Conservation (phyloP, 2,329 filamentous ascomycete genomes). For the Diplodia corticola region DNA sequence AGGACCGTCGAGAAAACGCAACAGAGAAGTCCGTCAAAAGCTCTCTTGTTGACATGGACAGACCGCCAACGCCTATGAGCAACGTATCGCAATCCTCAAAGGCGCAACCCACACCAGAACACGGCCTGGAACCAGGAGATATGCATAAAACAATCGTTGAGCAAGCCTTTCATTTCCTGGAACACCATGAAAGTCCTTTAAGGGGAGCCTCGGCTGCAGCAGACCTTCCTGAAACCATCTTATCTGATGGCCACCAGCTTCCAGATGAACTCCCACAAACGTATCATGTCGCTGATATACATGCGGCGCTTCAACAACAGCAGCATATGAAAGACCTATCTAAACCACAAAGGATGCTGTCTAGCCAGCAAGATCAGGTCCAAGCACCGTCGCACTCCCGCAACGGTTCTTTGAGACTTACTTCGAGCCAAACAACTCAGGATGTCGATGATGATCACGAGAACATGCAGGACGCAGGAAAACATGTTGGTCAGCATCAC, state of each 20-base stretch:
- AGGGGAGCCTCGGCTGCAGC: conserved; percentile 5
- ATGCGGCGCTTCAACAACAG: background rate
- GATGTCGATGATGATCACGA: conserved; percentile 38
- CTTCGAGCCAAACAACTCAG: conserved; percentile 49
- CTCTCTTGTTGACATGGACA: background rate
- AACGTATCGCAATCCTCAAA: background rate
- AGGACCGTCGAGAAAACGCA: background rate
- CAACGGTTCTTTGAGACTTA: background rate
- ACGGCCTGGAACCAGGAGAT: background rate
- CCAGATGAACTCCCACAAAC: background rate
- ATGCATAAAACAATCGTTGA: background rate
- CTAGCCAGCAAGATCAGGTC: background rate
- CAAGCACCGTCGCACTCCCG: background rate
- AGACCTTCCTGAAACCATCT: background rate
- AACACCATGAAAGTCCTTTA: background rate
- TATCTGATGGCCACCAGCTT: too few relatives aligned
- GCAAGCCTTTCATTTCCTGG: background rate
- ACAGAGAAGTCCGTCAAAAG: background rate
- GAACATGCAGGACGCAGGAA: conserved; percentile 18
- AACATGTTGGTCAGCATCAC: background rate
- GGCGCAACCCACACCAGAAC: background rate
- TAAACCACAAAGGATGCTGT: background rate
- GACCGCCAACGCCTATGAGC: background rate
- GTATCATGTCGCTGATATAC: background rate
- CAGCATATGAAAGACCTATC: background rate